A percentile compares a stretch with the other conserved stretches of the same genome.
phyloP scores from a whole-genome alignment of 2,329 filamentous ascomycete genomes.

The Westerdykella ornata region DNA sequence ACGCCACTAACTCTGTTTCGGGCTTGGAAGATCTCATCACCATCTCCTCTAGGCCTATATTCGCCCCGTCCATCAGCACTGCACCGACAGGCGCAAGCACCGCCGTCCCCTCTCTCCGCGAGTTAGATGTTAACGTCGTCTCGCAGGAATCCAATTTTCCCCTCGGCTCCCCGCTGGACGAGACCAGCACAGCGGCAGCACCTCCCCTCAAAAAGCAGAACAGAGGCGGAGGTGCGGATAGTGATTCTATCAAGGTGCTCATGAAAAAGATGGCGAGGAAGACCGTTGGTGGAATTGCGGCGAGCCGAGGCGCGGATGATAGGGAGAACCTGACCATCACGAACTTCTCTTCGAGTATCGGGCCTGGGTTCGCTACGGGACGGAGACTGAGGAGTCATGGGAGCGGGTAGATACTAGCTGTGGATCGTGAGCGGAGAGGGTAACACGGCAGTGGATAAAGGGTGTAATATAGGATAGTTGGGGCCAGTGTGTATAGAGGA shows the following conservation, averaged over 20 bases:
- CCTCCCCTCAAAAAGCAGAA: slow-evolving; percentile 43
- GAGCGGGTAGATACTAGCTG: slow-evolving; percentile 7
- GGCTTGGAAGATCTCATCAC: slow-evolving; percentile 14
- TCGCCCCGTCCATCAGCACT: slow-evolving; percentile 24
- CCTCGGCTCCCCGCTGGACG: slow-evolving; percentile 28
- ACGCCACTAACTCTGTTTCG: slow-evolving; percentile 38
- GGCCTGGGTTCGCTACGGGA: slow-evolving; percentile 29
- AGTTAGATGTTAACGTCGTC: slow-evolving; percentile 45
- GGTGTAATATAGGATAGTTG: too few relatives aligned
- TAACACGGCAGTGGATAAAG: too few relatives aligned
- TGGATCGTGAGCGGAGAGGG: not conserved
- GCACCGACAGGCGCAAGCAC: slow-evolving; percentile 15
- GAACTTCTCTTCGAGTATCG: slow-evolving; percentile 38
- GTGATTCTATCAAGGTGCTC: slow-evolving; percentile 38
- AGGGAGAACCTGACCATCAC: slow-evolving; percentile 38
- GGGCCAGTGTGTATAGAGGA: too few relatives aligned
- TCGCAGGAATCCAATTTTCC: slow-evolving; percentile 26
- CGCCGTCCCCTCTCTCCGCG: slow-evolving; percentile 35
- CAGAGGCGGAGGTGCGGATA: slow-evolving; percentile 27
- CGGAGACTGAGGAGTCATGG: slow-evolving; percentile 38
- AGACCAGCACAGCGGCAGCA: slow-evolving; percentile 14
- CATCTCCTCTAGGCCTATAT: slow-evolving; percentile 13
- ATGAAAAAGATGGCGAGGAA: slow-evolving; percentile 39
- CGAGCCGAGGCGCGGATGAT: slow-evolving; percentile 32
- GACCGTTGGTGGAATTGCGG: slow-evolving; percentile 36